phyloP scores from a whole-genome alignment of 192 early-diverging fungal species.

The Haplosporangium gracile region DNA sequence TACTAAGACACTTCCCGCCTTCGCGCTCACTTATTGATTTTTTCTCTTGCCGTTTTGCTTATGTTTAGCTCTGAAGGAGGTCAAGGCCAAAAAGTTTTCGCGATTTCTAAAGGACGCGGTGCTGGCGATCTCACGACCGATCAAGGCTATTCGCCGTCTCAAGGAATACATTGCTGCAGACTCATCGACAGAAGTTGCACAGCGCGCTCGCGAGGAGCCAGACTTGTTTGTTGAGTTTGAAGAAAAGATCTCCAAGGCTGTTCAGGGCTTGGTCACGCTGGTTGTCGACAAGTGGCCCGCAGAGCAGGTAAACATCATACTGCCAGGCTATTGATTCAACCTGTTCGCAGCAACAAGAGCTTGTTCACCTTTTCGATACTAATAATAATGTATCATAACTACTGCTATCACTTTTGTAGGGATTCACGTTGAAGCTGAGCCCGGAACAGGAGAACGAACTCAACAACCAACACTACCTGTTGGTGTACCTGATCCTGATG shows the following conservation, averaged over 20 bases:
- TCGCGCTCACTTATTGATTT: neutral
- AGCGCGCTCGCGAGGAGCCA: slow-evolving; percentile 12
- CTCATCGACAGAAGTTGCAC: slow-evolving; percentile 5
- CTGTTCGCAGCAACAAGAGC: neutral
- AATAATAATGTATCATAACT: neutral
- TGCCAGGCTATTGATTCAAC: neutral
- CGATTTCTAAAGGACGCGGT: slow-evolving; percentile 42
- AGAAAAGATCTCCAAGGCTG: slow-evolving; percentile 26
- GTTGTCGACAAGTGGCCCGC: slow-evolving; percentile 23
- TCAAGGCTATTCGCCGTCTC: slow-evolving; percentile 38
- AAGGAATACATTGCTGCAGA: slow-evolving; percentile 35
- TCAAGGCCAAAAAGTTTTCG: slow-evolving; percentile 41
- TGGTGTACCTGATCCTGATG: slow-evolving; percentile 36
- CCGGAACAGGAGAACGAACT: slow-evolving; percentile 36
- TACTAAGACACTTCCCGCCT: neutral
- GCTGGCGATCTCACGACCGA: slow-evolving; percentile 26
- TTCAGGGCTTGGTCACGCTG: slow-evolving; percentile 9
- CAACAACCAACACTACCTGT: slow-evolving; percentile 51
- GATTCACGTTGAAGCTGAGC: slow-evolving; percentile 19
- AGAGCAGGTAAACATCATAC: slow-evolving; percentile 18
- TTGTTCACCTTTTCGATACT: neutral
- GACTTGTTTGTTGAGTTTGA: slow-evolving; percentile 19
- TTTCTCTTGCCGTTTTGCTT: neutral
- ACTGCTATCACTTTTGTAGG: neutral
- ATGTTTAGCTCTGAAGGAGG: slow-evolving; percentile 23